These are phyloP conservation scores for Otatea glauca DNA, from an alignment of 176 grass and related monocot genomes.

Conservation along the genomic window DNA sequence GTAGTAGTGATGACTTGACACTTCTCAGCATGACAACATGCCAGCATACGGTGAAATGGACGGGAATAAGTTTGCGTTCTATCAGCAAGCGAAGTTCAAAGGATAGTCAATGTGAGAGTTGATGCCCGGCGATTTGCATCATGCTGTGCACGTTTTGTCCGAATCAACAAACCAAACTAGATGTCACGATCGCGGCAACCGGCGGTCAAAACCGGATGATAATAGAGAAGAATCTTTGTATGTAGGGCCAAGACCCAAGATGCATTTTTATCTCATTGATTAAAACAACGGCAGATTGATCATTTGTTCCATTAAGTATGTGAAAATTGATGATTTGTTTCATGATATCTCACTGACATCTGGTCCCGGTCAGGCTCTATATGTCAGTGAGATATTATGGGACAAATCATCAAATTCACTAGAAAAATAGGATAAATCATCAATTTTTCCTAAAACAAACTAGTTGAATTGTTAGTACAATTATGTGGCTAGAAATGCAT, in stretches of 20 bases:
- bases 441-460: too few species aligned
- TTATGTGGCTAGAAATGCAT: too few species aligned
- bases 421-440: too few species aligned
- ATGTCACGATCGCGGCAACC: conserved; percentile 1
- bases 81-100: conserved; percentile 10
- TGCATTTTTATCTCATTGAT: neutral
- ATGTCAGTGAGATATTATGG: too few species aligned
- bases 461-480: too few species aligned
- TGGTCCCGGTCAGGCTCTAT: too few species aligned
- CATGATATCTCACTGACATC: too few species aligned
- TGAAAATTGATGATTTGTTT: too few species aligned
- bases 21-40: neutral
- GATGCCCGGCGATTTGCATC: neutral
- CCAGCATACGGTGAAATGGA: neutral
- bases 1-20: too few species aligned
- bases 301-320: too few species aligned
- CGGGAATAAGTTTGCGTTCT: neutral
- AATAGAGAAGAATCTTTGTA: conserved; percentile 7
- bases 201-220: neutral
- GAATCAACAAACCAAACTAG: neutral
- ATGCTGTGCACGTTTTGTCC: neutral
- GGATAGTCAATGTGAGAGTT: conserved; percentile 31
- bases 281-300: too few species aligned
- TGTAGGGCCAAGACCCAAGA: conserved; percentile 17
- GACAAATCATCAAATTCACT: too few species aligned